Conservation (phyloP, 2,329 filamentous ascomycete genomes). For the Aspergillus costaricaensis region DNA sequence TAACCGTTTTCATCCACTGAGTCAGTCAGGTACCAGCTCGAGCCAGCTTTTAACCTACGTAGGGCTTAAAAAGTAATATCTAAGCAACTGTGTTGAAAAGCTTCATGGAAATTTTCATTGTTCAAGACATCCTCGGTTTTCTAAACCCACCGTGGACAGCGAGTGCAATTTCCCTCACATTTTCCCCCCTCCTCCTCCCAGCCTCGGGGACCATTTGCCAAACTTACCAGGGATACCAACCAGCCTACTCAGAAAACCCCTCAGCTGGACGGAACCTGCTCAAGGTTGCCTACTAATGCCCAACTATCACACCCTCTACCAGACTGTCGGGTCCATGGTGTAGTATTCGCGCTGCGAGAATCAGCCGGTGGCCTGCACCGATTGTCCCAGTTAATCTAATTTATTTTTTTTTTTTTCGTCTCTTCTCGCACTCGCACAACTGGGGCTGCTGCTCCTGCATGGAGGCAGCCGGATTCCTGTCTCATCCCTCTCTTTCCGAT, state of each 20-base stretch:
- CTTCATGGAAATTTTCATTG: neutral
- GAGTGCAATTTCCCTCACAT: neutral
- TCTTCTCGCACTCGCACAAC: neutral
- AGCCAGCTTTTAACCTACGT: neutral
- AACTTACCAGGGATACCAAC: neutral
- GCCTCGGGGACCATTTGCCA: neutral
- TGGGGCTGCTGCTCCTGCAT: neutral
- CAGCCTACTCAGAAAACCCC: slow-evolving; percentile 11
- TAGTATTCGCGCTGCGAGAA: slow-evolving; percentile 20
- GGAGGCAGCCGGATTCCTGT: slow-evolving; percentile 2
- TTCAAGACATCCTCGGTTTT: no score
- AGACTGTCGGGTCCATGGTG: slow-evolving; percentile 28
- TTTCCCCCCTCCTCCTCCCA: neutral
- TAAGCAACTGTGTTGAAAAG: neutral
- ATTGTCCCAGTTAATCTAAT: slow-evolving; percentile 15
- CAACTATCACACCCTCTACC: slow-evolving; percentile 28
- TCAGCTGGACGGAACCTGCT: slow-evolving; percentile 19
- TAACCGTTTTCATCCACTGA: slow-evolving; percentile 5
- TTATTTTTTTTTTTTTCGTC: slow-evolving; percentile 2
- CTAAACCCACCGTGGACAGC: neutral
- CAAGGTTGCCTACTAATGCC: slow-evolving; percentile 26
- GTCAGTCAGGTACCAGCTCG: slow-evolving; percentile 3
- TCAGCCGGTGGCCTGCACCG: slow-evolving; percentile 16
- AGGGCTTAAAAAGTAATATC: no score
- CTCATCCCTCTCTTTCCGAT: no score